phyloP scores from a whole-genome alignment of 345 rosid genomes.

The Rhodamnia argentea region DNA sequence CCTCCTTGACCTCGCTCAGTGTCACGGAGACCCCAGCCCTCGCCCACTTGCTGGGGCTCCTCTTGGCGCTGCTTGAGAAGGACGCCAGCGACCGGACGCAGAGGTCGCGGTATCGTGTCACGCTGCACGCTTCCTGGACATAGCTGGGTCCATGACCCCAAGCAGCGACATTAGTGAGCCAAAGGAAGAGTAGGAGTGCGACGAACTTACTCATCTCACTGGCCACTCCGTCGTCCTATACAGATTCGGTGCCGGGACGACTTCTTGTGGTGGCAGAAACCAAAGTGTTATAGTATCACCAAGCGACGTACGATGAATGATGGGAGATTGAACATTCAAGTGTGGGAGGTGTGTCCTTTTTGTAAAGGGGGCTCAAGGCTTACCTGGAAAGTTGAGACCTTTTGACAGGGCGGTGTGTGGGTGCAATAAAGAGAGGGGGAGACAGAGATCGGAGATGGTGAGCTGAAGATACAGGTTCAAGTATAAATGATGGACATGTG shows the following conservation, averaged over 20 bases:
- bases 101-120: slow-evolving; percentile 48
- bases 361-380: not conserved
- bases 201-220: not conserved
- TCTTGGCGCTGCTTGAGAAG: slow-evolving; percentile 47
- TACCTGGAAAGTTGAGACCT: not conserved
- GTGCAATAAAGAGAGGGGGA: slow-evolving; percentile 9
- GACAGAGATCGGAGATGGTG: not conserved
- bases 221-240: not conserved
- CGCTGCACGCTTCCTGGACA: slow-evolving; percentile 69
- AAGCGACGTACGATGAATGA: not conserved
- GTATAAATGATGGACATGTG: slow-evolving; percentile 23
- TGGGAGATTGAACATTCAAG: not conserved
- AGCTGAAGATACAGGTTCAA: not conserved
- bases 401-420: slow-evolving; percentile 21
- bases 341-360: not conserved
- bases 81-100: slow-evolving; percentile 53
- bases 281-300: not conserved
- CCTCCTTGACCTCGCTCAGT: slow-evolving; percentile 36
- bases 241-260: not conserved
- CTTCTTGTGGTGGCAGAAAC: not conserved
- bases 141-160: slow-evolving; percentile 6
- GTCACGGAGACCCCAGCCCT: slow-evolving; percentile 80
- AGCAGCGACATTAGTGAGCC: slow-evolving; percentile 4
- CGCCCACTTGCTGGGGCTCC: slow-evolving; percentile 72
- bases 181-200: slow-evolving; percentile 10